phyloP scores from a whole-genome alignment of 2,329 filamentous ascomycete genomes.

The Colletotrichum tabaci region DNA sequence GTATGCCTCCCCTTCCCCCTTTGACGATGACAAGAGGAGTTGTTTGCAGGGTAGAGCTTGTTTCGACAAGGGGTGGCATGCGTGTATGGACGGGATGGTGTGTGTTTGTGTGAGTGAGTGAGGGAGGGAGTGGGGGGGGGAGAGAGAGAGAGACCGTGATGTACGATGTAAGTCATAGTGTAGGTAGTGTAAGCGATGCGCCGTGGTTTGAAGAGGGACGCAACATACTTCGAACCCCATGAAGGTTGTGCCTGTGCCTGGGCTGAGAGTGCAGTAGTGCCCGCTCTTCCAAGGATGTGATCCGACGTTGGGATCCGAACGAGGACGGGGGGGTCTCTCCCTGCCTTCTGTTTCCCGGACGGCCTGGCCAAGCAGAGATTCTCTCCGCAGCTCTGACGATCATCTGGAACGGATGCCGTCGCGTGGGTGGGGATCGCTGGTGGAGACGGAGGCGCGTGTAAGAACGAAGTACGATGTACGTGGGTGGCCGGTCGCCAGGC shows the following conservation, averaged over 20 bases:
- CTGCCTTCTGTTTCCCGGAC: slow-evolving; percentile 24
- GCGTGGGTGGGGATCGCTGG: slow-evolving; percentile 32
- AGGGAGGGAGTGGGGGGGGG: too few species aligned
- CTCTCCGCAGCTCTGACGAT: slow-evolving; percentile 35
- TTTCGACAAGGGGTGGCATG: slow-evolving; percentile 34
- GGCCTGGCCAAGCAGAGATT: slow-evolving; percentile 35
- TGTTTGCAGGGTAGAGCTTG: slow-evolving; percentile 36
- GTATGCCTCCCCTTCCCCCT: not conserved
- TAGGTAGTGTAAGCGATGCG: not conserved
- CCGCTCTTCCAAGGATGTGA: not conserved
- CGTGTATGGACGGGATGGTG: not conserved
- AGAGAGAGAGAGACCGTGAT: too few species aligned
- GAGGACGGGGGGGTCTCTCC: slow-evolving; percentile 1
- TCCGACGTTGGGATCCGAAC: not conserved
- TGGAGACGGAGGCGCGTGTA: slow-evolving; percentile 27
- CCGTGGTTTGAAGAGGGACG: not conserved
- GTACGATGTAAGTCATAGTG: too few species aligned
- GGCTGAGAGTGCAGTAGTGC: slow-evolving; percentile 1
- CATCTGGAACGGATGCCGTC: slow-evolving; percentile 39
- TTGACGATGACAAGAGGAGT: slow-evolving; percentile 33
- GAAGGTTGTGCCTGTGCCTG: slow-evolving; percentile 19
- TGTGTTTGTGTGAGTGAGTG: not conserved
- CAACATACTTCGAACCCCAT: not conserved
- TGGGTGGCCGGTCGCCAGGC: not conserved
- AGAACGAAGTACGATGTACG: not conserved